These are phyloP conservation scores for Francoa sonchifolia DNA, from an alignment of 441 rosid species.

Conservation along the genomic window DNA sequence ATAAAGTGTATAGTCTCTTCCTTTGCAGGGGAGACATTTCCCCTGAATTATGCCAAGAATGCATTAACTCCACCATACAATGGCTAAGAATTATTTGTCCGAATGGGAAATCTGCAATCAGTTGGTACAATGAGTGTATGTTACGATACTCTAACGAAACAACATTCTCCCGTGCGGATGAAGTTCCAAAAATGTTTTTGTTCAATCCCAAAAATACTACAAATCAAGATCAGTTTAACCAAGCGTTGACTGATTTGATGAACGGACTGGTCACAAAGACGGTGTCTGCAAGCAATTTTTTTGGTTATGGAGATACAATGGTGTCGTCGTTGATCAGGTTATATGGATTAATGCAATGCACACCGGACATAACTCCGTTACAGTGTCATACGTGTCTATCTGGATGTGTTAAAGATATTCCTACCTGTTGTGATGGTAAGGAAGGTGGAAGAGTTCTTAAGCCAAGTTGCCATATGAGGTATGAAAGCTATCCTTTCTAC, in stretches of 20 bases:
- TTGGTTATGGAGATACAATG: too few species aligned
- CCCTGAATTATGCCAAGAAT: slow-evolving; percentile 10
- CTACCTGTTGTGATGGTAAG: too few species aligned
- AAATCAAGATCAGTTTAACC: background rate
- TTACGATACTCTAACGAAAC: slow-evolving; percentile 15
- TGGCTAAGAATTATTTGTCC: slow-evolving; percentile 9
- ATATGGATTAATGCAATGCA: too few species aligned
- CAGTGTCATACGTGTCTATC: too few species aligned
- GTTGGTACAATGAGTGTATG: slow-evolving; percentile 13
- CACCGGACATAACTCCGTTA: too few species aligned
- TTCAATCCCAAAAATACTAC: background rate
- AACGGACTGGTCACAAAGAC: too few species aligned
- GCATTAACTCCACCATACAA: slow-evolving; percentile 7
- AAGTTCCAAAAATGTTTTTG: rapidly evolving
- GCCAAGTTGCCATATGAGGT: too few species aligned
- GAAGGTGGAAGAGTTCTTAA: too few species aligned
- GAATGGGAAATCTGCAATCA: background rate
- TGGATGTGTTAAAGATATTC: too few species aligned
- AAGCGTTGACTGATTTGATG: background rate
- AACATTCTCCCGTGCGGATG: background rate
- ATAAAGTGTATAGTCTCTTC: slow-evolving; percentile 16
- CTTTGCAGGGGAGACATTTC: slow-evolving; percentile 28
- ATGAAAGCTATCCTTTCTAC: too few species aligned
- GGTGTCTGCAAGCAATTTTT: too few species aligned
- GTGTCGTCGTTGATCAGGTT: too few species aligned